phyloP scores from a whole-genome alignment of 768 basidiomycete species.

The Cubamyces sp. region DNA sequence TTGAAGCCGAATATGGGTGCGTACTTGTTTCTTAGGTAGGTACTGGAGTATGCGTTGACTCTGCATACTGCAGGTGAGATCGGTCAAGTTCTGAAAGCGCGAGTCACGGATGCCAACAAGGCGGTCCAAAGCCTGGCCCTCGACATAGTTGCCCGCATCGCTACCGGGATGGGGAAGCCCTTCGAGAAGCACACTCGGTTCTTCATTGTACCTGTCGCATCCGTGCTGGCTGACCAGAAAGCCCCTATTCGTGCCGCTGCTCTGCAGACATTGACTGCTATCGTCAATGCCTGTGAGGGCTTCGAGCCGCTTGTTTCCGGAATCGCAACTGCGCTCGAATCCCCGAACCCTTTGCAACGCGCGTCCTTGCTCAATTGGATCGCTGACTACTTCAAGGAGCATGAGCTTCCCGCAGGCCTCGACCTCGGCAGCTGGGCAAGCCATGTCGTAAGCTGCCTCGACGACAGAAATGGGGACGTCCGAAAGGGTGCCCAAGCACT shows the following conservation, averaged over 20 bases:
- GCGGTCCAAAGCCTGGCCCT: conserved; percentile 89
- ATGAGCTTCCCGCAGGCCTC: conserved; percentile 52
- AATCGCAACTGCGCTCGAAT: conserved; percentile 80
- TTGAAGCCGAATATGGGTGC: conserved; percentile 88
- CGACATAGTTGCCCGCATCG: conserved; percentile 88
- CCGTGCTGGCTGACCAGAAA: conserved; percentile 93
- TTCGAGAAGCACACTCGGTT: conserved; percentile 90
- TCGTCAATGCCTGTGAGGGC: conserved; percentile 82
- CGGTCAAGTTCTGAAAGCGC: conserved; percentile 81
- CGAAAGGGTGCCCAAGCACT: conserved; percentile 88
- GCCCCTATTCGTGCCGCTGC: conserved; percentile 81
- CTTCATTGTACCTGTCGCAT: conserved; percentile 75
- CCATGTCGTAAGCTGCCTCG: conserved; percentile 74
- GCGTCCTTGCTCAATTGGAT: conserved; percentile 81
- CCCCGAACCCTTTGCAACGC: conserved; percentile 85
- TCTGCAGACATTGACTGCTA: conserved; percentile 76
- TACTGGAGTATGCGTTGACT: conserved; percentile 12
- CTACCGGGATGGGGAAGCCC: conserved; percentile 91
- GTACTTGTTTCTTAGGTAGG: conserved; percentile 24
- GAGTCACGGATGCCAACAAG: conserved; percentile 92
- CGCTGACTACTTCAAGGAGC: conserved; percentile 74
- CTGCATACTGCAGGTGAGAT: conserved; percentile 72
- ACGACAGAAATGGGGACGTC: conserved; percentile 90
- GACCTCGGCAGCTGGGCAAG: conserved; percentile 75
- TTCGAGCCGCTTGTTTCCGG: conserved; percentile 82